These are phyloP conservation scores for Cystofilobasidium ferigula DNA, from an alignment of 768 basidiomycete genomes.

Conservation along the genomic window DNA sequence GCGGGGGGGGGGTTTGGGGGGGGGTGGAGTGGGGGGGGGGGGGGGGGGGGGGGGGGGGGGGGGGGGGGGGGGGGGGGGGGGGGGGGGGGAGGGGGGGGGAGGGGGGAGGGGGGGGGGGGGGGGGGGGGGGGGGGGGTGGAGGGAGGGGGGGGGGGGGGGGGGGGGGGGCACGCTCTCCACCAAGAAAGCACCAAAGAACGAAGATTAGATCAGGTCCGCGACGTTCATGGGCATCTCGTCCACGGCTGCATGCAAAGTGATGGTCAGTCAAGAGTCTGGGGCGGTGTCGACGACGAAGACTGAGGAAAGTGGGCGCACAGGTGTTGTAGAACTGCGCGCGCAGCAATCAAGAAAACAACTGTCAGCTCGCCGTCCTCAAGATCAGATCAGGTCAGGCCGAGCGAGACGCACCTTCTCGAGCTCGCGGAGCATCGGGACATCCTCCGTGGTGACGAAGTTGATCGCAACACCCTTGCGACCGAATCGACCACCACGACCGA, in stretches of 20 bases:
- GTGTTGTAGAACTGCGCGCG: constrained; percentile 98
- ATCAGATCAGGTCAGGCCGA: too few species aligned
- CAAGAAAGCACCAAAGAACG: not conserved
- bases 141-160: too few species aligned
- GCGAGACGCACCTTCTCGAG: constrained; percentile 78
- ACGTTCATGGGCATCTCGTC: constrained; percentile 98
- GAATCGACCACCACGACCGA: constrained; percentile 97
- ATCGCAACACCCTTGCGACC: constrained; percentile 99
- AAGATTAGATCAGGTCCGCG: constrained; percentile 78
- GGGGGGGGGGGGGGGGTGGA: too few species aligned
- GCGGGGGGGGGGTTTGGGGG: too few species aligned
- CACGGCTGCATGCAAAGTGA: constrained; percentile 29
- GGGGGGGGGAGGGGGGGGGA: too few species aligned
- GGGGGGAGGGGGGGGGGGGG: too few species aligned
- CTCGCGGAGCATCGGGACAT: constrained; percentile 91
- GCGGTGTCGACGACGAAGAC: constrained; percentile 17
- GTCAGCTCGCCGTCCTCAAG: too few species aligned
- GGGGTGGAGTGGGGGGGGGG: too few species aligned
- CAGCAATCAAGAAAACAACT: constrained; percentile 37
- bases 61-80: too few species aligned
- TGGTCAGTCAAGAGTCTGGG: constrained; percentile 28
- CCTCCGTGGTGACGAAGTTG: constrained; percentile 93
- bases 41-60: too few species aligned
- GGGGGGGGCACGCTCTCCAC: not conserved
- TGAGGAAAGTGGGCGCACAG: constrained; percentile 45